Percentiles rank a stretch among this genome's conserved stretches.
Evolutionary conservation across 192 early-diverging fungal species (phyloP).

Genomic region (Polychytrium aggregatum): DNA sequence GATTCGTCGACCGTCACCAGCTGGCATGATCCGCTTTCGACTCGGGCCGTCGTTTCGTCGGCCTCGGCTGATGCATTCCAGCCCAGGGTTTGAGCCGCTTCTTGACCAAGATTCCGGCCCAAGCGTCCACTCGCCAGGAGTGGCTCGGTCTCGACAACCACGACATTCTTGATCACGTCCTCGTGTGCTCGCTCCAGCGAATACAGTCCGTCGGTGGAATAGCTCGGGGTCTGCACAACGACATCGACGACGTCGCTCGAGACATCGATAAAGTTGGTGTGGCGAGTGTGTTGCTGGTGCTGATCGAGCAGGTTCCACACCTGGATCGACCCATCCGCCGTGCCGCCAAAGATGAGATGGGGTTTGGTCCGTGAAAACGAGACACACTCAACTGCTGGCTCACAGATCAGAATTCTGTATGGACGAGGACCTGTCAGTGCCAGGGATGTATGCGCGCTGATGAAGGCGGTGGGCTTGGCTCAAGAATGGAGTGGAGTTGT

Average conservation of each 20-base stretch:
- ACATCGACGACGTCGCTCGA: background rate
- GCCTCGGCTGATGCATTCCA: too few relatives aligned
- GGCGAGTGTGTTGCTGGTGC: background rate
- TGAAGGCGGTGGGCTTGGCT: background rate
- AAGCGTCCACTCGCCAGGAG: too few relatives aligned
- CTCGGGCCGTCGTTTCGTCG: too few relatives aligned
- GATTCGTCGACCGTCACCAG: constrained; percentile 23
- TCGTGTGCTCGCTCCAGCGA: constrained; percentile 11
- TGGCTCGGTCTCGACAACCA: too few relatives aligned
- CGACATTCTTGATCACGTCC: too few relatives aligned
- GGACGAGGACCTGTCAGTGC: too few relatives aligned
- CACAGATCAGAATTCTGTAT: constrained; percentile 20
- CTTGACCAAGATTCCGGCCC: too few relatives aligned
- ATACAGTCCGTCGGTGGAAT: constrained; percentile 23
- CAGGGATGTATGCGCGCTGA: too few relatives aligned
- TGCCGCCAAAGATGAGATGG: constrained; percentile 29
- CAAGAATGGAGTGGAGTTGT: background rate
- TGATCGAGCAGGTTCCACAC: constrained; percentile 30
- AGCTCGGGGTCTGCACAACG: constrained; percentile 15
- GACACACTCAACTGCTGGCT: constrained; percentile 13
- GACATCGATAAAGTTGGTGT: too few relatives aligned
- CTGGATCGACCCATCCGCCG: constrained; percentile 25
- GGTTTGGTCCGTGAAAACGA: constrained; percentile 15
- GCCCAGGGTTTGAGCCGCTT: too few relatives aligned
- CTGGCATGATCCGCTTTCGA: constrained; percentile 24